Conservation (phyloP, 148 eudicot genomes). For the Cornus florida region DNA sequence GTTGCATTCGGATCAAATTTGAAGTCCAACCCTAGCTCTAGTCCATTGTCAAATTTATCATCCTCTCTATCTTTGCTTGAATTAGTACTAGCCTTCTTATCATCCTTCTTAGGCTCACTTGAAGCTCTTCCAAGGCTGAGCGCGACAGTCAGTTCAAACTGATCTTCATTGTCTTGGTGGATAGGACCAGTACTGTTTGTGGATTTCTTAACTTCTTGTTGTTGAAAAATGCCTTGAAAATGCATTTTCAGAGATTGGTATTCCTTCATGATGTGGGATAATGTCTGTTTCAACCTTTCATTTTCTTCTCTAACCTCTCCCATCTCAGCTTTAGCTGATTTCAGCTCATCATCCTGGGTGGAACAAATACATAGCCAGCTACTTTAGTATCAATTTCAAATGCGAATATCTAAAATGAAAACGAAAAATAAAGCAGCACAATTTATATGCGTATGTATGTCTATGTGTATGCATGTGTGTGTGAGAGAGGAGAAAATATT, state of each 20-base stretch:
- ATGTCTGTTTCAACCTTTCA: conserved; percentile 35
- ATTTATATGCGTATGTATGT: too few relatives aligned
- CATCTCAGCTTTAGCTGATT: conserved; percentile 47
- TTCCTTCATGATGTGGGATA: conserved; percentile 30
- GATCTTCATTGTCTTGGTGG: conserved; percentile 13
- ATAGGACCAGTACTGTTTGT: background rate
- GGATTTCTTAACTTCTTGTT: conserved; percentile 5
- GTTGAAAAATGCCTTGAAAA: conserved; percentile 14
- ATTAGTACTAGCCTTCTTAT: conserved; percentile 1
- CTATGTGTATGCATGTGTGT: too few relatives aligned
- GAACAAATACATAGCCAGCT: background rate
- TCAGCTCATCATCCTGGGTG: conserved; percentile 29
- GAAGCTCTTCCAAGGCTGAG: conserved; percentile 40
- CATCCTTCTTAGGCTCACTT: conserved; percentile 6
- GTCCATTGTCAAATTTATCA: conserved; percentile 8
- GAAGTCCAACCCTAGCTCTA: conserved; percentile 32
- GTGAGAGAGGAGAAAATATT: too few relatives aligned
- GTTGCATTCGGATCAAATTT: conserved; percentile 15
- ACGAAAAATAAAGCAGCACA: too few relatives aligned
- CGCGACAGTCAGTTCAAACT: conserved; percentile 24
- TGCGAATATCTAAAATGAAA: too few relatives aligned
- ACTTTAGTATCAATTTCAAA: background rate
- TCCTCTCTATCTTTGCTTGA: conserved; percentile 17
- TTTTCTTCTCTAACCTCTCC: conserved; percentile 49
- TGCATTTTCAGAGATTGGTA: conserved; percentile 37